phyloP scores from a whole-genome alignment of 164 flowering plant genomes.

The Macadamia integrifolia region DNA sequence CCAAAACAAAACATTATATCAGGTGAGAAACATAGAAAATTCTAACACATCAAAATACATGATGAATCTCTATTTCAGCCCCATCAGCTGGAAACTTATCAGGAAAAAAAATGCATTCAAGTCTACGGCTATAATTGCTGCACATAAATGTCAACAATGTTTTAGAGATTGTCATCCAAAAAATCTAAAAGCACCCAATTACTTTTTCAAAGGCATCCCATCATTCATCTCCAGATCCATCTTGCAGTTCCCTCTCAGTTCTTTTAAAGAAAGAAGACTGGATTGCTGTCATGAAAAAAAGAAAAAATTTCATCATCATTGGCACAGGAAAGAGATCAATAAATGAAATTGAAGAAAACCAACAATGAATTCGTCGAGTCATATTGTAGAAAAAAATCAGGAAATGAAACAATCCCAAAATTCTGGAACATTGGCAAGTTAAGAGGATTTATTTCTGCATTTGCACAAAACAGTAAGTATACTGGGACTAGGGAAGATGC shows the following conservation, averaged over 20 bases:
- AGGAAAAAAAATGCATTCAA: too few relatives aligned
- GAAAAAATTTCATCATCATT: slow-evolving; percentile 1
- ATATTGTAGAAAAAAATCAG: not conserved
- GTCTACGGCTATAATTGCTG: not conserved
- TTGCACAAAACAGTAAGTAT: not conserved
- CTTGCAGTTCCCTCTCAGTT: slow-evolving; percentile 66
- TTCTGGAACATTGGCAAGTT: not conserved
- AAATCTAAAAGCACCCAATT: slow-evolving; percentile 6
- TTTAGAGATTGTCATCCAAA: slow-evolving; percentile 4
- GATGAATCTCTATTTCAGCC: too few relatives aligned
- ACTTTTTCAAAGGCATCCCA: slow-evolving; percentile 28
- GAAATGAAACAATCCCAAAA: not conserved
- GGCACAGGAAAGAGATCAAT: not conserved
- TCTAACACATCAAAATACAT: too few relatives aligned
- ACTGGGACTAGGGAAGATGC: not conserved
- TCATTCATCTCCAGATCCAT: slow-evolving; percentile 45
- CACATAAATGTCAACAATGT: not conserved
- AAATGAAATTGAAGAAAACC: not conserved
- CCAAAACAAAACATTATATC: not conserved
- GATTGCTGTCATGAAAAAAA: slow-evolving; percentile 48
- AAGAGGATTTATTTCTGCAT: not conserved
- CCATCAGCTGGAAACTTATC: too few relatives aligned
- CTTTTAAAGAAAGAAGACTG: slow-evolving; percentile 37
- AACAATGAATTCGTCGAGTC: not conserved
- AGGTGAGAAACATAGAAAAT: too few relatives aligned